These are phyloP conservation scores for Xerocomus tenax DNA, from an alignment of 1,284 basidiomycete genomes.

Conservation along the genomic window DNA sequence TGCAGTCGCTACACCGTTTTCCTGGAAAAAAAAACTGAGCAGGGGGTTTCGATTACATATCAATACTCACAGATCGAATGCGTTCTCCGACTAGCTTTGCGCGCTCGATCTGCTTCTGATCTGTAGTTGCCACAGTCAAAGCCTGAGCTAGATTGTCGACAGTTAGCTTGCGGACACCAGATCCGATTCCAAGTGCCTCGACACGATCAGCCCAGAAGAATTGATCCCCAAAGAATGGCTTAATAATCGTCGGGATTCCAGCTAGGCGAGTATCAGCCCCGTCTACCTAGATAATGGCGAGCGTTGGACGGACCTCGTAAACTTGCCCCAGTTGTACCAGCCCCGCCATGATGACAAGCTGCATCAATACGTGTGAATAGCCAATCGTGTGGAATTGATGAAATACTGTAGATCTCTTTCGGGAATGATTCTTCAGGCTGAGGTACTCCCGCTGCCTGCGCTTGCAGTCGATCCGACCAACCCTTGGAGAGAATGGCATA, in stretches of 20 bases:
- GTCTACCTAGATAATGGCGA: background rate
- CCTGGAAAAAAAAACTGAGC: constrained; percentile 39
- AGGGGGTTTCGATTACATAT: constrained; percentile 1
- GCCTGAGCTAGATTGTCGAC: constrained; percentile 72
- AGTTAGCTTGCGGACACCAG: constrained; percentile 78
- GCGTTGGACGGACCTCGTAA: constrained; percentile 55
- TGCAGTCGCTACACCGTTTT: constrained; percentile 81
- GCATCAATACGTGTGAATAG: constrained; percentile 90
- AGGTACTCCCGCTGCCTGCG: constrained; percentile 50
- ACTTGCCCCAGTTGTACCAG: constrained; percentile 92
- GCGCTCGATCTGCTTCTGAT: constrained; percentile 77
- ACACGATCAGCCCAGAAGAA: constrained; percentile 95
- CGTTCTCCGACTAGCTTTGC: constrained; percentile 77
- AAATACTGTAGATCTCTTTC: constrained; percentile 71
- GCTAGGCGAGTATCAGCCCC: constrained; percentile 39
- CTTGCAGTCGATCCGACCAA: constrained; percentile 88
- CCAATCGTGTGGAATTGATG: constrained; percentile 95
- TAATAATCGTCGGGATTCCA: constrained; percentile 91
- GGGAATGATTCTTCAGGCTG: constrained; percentile 66
- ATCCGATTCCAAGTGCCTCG: constrained; percentile 85
- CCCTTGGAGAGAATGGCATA: constrained; percentile 92
- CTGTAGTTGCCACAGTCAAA: constrained; percentile 72
- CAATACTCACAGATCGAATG: constrained; percentile 60
- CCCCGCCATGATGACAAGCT: constrained; percentile 94
- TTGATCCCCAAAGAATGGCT: constrained; percentile 96